A percentile compares a stretch with the other conserved stretches of the same genome.
These are phyloP conservation scores for Apiospora phragmitis DNA, from an alignment of 2,329 filamentous ascomycete genomes.

Conservation along the genomic window DNA sequence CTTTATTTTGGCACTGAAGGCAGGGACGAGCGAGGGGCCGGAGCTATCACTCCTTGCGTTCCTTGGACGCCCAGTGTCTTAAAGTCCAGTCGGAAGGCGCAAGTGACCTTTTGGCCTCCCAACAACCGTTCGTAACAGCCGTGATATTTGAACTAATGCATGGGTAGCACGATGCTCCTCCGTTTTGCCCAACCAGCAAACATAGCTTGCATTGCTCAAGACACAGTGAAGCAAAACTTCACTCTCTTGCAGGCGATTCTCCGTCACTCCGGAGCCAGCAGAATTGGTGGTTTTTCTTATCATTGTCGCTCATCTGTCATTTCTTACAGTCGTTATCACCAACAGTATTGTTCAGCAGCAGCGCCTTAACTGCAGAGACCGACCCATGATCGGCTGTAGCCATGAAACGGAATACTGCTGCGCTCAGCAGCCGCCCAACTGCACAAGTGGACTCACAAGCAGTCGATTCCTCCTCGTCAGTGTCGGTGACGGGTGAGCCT, in stretches of 20 bases:
- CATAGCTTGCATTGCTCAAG: neutral
- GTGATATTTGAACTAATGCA: neutral
- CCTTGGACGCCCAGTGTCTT: neutral
- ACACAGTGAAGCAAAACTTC: neutral
- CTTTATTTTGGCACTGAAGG: neutral
- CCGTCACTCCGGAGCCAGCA: neutral
- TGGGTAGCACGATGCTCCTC: neutral
- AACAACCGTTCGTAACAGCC: neutral
- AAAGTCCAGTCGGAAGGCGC: neutral
- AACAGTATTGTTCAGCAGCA: neutral
- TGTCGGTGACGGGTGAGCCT: constrained; percentile 23
- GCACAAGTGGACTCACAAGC: neutral
- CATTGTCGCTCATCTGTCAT: neutral
- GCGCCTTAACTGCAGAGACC: neutral
- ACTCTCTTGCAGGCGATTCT: neutral
- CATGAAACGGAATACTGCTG: constrained; percentile 1
- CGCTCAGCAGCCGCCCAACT: neutral
- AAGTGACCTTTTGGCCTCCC: neutral
- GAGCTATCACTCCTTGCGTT: neutral
- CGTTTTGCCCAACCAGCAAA: neutral
- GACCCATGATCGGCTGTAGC: neutral
- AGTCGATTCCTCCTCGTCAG: neutral
- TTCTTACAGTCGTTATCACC: neutral
- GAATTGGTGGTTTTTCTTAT: neutral
- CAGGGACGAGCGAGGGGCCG: neutral